Evolutionary conservation across 2,329 filamentous ascomycete species (phyloP).

Genomic region (Colletotrichum musae): DNA sequence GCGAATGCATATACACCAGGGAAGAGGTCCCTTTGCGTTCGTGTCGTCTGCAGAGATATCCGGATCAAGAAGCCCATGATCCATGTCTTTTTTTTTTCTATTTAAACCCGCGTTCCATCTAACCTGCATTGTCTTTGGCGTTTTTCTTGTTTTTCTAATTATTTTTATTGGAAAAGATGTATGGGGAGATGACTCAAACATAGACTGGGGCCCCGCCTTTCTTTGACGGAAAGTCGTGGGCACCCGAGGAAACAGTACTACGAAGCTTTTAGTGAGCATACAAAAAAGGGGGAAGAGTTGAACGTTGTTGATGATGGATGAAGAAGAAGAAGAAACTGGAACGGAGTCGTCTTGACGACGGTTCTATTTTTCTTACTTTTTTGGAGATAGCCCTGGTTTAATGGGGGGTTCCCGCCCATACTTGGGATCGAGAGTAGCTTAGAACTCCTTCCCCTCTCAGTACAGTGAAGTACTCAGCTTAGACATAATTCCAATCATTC

Average conservation of each 20-base stretch:
- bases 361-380: not conserved
- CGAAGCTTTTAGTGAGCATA: too few relatives aligned
- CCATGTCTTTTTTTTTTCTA: conserved; percentile 26
- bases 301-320: too few relatives aligned
- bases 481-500: conserved; percentile 27
- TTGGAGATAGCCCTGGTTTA: conserved; percentile 28
- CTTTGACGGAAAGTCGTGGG: too few relatives aligned
- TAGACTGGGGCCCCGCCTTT: too few relatives aligned
- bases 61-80: conserved; percentile 22
- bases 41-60: conserved; percentile 33
- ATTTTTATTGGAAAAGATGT: not conserved
- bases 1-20: conserved; percentile 21
- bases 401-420: conserved; percentile 9
- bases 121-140: conserved; percentile 34
- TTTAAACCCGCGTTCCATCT: too few relatives aligned
- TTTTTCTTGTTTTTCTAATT: conserved; percentile 12
- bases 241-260: not conserved
- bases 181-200: not conserved
- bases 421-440: conserved; percentile 16
- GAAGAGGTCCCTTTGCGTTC: not conserved
- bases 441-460: conserved; percentile 15
- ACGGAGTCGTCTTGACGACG: too few relatives aligned
- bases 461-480: conserved; percentile 13
- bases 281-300: too few relatives aligned
- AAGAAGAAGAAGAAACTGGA: too few relatives aligned